Base-by-base conservation (phyloP, 2,329 filamentous ascomycete genomes). In the Colletotrichum higginsianum region DNA sequence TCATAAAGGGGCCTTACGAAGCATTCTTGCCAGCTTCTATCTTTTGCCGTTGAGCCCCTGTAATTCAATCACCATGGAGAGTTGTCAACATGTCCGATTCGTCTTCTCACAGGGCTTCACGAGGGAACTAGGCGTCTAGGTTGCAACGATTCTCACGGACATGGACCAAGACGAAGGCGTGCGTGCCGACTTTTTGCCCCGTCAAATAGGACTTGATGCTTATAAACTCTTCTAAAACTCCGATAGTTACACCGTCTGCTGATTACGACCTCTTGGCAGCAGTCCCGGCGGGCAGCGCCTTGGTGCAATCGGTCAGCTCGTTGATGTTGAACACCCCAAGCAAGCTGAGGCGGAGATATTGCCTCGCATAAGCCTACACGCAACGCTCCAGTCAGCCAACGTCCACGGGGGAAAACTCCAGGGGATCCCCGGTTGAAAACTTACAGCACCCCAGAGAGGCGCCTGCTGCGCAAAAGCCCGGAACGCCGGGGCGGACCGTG, bases 301-400 rank as follows among this genome's bases (percentile, higher is more conserved):
- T 84, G 12, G 86, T 87, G 82, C 88, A 90, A 72, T 89, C 87
- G 13, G 84, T 86, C 52, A 90, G 78, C n/a, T 81, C 77, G 76
- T 89, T 89, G 76, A 90, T 86, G 75, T 88, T 88, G 75, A 87
- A 83, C 9, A 89, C 87, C 2, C 88, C 88, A 7, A 90, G 83
- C 2, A 90, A 79, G 47, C 84, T 87, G 23, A 90, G 79, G 15
- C 87, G 86, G 57, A 88, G 82, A 73, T 89, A 89, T 16, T 86
- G 86, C 47, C 81, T 81, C 3, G 87, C 84, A 61, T 86, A 90
- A 47, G 85, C 86, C 83, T 85, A 21, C 30, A 35, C 30, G 8
- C 7, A 9, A 35, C 30, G 30, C 30, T 9, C 30, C 30, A 35
- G 30, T 35, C 30, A 35, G 30, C 9, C 30, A 35, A 35, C 30